Evolutionary conservation across 2,329 filamentous ascomycete genomes (phyloP).

Genomic region (Ceratocystis eucalypticola): DNA sequence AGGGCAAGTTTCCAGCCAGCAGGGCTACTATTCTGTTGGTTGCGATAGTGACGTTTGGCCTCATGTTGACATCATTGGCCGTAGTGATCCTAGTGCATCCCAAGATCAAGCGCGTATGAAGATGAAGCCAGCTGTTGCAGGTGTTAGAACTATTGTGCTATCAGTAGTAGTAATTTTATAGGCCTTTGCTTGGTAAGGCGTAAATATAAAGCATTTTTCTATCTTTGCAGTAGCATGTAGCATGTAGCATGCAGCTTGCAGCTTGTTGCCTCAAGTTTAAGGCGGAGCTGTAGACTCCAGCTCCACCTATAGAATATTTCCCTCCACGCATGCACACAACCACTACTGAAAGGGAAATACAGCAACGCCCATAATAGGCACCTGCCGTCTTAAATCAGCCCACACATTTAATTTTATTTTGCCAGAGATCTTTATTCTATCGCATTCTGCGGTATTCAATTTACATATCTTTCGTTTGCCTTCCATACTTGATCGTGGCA

Average conservation of each 20-base stretch:
- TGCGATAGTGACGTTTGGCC: conserved; percentile 47
- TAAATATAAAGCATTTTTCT: not conserved
- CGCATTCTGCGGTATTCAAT: not conserved
- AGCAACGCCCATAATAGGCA: not conserved
- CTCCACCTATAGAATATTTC: not conserved
- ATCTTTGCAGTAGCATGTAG: not conserved
- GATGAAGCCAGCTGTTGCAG: not conserved
- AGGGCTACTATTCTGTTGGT: conserved; percentile 61
- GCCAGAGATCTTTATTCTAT: not conserved
- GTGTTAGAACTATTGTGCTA: not conserved
- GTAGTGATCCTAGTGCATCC: conserved; percentile 45
- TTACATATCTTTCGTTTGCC: not conserved
- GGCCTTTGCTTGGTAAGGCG: not conserved
- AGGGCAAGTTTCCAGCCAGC: conserved; percentile 67
- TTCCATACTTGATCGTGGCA: not conserved
- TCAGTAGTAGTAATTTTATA: not conserved
- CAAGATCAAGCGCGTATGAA: conserved; percentile 11
- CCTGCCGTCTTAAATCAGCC: not conserved
- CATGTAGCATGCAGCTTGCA: not conserved
- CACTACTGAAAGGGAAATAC: not conserved
- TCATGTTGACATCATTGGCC: conserved; percentile 47
- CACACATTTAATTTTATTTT: not conserved
- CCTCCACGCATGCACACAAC: not conserved
- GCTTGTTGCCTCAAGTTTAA: not conserved
- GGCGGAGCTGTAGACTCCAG: conserved; percentile 5